Conservation (phyloP, 495 filamentous ascomycete genomes). For the Articulospora tetracladia region DNA sequence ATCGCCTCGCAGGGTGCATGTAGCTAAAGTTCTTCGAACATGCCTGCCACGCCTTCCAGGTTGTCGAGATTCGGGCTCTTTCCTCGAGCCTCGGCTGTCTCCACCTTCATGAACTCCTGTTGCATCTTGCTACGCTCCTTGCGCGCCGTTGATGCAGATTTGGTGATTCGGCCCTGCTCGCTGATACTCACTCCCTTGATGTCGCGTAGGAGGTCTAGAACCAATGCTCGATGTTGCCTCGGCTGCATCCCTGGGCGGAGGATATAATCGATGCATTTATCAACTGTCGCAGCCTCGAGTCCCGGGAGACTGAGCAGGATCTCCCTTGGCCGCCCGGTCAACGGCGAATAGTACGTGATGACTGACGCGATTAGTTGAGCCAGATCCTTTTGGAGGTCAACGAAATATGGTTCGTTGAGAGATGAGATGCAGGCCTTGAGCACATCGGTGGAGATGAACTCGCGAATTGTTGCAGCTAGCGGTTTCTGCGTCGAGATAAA, state of each 20-base stretch:
- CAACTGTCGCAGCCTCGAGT: constrained; percentile 53
- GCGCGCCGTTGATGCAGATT: constrained; percentile 31
- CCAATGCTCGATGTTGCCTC: constrained; percentile 73
- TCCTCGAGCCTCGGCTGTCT: constrained; percentile 9
- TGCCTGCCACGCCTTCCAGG: constrained; percentile 38
- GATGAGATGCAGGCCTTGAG: constrained; percentile 80
- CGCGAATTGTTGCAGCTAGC: constrained; percentile 61
- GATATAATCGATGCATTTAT: constrained; percentile 56
- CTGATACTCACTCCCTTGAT: constrained; percentile 86
- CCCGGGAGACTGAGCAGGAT: constrained; percentile 50
- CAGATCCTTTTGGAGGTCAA: constrained; percentile 92
- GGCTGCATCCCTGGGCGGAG: constrained; percentile 44
- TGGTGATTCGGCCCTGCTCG: constrained; percentile 79
- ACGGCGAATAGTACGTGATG: constrained; percentile 63
- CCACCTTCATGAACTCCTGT: constrained; percentile 49
- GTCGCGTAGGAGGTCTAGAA: constrained; percentile 83
- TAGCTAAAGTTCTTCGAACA: constrained; percentile 29
- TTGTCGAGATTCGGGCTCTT: constrained; percentile 28
- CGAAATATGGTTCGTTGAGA: constrained; percentile 92
- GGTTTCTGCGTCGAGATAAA: constrained; percentile 44
- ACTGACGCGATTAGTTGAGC: constrained; percentile 85
- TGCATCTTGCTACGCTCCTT: constrained; percentile 48
- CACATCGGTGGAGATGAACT: constrained; percentile 85
- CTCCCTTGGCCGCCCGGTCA: constrained; percentile 56
- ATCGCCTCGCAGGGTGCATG: not conserved